Evolutionary conservation across 176 grass and related monocot genomes (phyloP).

Genomic region (Raddia guianensis): DNA sequence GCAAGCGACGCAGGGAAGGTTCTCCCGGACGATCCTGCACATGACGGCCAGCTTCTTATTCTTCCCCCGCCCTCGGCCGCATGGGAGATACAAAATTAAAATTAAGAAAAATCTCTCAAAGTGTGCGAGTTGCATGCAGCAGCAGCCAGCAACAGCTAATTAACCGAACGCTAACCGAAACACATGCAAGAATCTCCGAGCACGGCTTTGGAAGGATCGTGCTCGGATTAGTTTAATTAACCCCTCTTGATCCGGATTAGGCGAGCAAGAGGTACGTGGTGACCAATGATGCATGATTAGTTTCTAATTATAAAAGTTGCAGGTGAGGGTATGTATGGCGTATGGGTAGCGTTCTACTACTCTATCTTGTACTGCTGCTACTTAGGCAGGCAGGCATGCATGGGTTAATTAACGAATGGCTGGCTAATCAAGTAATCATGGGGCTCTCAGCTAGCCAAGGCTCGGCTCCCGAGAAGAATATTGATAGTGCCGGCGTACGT

Average conservation of each 20-base stretch:
- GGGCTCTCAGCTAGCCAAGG: slow-evolving; percentile 3
- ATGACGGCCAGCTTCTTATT: slow-evolving; percentile 27
- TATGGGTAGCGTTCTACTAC: too few species aligned
- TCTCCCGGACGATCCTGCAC: slow-evolving; percentile 41
- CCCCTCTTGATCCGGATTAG: slow-evolving; percentile 9
- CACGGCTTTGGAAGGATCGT: slow-evolving; percentile 44
- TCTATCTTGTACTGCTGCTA: too few species aligned
- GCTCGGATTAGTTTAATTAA: neutral
- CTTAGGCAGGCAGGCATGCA: neutral
- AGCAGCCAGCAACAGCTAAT: slow-evolving; percentile 20
- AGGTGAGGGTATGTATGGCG: neutral
- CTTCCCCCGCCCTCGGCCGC: neutral
- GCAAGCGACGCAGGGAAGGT: slow-evolving; percentile 18
- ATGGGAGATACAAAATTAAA: slow-evolving; percentile 16
- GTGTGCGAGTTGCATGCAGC: slow-evolving; percentile 16
- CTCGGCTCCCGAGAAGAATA: slow-evolving; percentile 32
- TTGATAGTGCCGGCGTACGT: neutral
- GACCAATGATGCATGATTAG: neutral
- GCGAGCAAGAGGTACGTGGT: neutral
- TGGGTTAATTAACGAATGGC: neutral
- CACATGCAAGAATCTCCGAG: slow-evolving; percentile 53
- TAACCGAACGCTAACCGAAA: slow-evolving; percentile 37
- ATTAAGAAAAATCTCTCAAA: neutral
- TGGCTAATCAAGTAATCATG: slow-evolving; percentile 43
- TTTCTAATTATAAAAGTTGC: neutral